Evolutionary conservation across 805 yeast species (phyloP).

Genomic region (Cyberlindnera mississippiensis): DNA sequence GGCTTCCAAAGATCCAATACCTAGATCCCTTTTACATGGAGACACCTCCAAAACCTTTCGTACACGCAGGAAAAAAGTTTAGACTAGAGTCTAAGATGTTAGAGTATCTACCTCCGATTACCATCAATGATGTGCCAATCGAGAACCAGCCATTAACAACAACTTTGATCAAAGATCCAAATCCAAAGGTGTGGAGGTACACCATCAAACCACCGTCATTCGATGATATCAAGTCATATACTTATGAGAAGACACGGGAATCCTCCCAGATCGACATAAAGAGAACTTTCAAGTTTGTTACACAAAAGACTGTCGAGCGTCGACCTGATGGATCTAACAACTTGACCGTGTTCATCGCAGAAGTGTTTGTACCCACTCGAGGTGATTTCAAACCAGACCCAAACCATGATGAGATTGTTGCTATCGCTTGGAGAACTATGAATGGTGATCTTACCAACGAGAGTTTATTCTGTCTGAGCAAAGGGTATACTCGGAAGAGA

Average conservation of each 20-base stretch:
- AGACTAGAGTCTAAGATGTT: slow-evolving; percentile 39
- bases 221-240: slow-evolving; percentile 30
- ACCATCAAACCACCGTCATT: slow-evolving; percentile 43
- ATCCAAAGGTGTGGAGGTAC: slow-evolving; percentile 42
- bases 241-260: slow-evolving; percentile 7
- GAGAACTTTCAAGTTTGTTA: slow-evolving; percentile 37
- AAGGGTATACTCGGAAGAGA: slow-evolving; percentile 23
- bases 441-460: slow-evolving; percentile 35
- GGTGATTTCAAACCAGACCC: slow-evolving; percentile 62
- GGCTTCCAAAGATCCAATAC: slow-evolving; percentile 50
- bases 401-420: slow-evolving; percentile 46
- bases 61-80: slow-evolving; percentile 66
- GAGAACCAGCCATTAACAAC: background rate
- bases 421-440: slow-evolving; percentile 63
- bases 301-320: slow-evolving; percentile 31
- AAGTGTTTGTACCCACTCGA: slow-evolving; percentile 61
- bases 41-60: slow-evolving; percentile 46
- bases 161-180: background rate
- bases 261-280: slow-evolving; percentile 51
- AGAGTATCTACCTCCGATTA: slow-evolving; percentile 29
- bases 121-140: slow-evolving; percentile 22
- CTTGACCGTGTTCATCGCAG: slow-evolving; percentile 59
- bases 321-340: slow-evolving; percentile 40
- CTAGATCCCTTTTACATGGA: slow-evolving; percentile 61
- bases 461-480: slow-evolving; percentile 32